These are phyloP conservation scores for Paralagenidium karlingii DNA, from an alignment of 352 stramenopile species.

Conservation along the genomic window DNA sequence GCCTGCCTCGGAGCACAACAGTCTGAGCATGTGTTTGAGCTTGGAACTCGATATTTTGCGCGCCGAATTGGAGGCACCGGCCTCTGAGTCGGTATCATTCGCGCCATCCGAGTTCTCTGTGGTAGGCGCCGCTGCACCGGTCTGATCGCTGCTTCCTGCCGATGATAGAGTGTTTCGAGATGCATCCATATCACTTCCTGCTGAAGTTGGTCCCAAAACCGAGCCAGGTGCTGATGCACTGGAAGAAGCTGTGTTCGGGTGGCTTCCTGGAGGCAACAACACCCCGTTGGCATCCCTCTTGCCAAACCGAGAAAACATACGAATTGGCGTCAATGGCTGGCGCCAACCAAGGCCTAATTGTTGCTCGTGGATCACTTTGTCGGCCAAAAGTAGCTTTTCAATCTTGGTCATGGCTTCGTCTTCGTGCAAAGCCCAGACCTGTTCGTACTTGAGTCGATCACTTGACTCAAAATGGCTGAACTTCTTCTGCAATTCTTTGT, in stretches of 20 bases:
- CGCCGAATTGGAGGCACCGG: conserved; percentile 5
- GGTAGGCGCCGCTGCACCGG: too few relatives aligned
- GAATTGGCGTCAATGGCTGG: conserved; percentile 35
- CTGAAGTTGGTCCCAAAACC: too few relatives aligned
- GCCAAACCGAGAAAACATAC: conserved; percentile 1
- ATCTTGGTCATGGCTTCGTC: conserved; percentile 71
- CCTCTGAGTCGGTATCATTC: conserved; percentile 1
- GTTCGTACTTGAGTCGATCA: conserved; percentile 79
- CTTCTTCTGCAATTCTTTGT: conserved; percentile 92
- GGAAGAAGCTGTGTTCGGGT: too few relatives aligned
- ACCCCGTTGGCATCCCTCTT: too few relatives aligned
- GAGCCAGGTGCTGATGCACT: too few relatives aligned
- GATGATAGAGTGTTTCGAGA: too few relatives aligned
- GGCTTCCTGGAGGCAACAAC: too few relatives aligned
- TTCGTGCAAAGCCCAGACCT: conserved; percentile 90
- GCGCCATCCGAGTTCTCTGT: conserved; percentile 1
- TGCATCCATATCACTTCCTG: too few relatives aligned
- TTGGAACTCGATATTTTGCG: conserved; percentile 69
- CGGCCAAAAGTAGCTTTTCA: conserved; percentile 78
- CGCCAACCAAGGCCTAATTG: conserved; percentile 79
- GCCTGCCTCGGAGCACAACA: conserved; percentile 73
- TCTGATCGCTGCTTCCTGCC: too few relatives aligned
- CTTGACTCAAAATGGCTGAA: conserved; percentile 88
- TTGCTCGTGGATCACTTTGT: conserved; percentile 86
- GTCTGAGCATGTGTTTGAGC: conserved; percentile 26